A percentile compares a stretch with the other conserved stretches of the same genome.
These are phyloP conservation scores for Pseudoperonospora humuli DNA, from an alignment of 352 stramenopile genomes.

Conservation along the genomic window DNA sequence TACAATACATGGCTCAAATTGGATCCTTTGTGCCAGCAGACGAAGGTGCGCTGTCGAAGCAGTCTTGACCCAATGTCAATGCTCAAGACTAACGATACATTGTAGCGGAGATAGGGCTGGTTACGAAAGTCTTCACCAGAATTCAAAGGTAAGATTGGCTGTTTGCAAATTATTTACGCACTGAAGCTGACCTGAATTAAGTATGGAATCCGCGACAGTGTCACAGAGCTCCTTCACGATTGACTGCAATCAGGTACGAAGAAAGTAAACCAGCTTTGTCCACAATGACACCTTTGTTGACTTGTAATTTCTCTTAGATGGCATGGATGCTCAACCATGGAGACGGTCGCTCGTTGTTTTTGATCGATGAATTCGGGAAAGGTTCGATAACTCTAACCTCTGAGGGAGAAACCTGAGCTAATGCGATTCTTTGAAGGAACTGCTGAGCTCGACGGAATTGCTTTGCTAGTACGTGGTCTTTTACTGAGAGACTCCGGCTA, in stretches of 20 bases:
- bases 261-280: not conserved
- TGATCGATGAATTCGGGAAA: slow-evolving; percentile 87
- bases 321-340: slow-evolving; percentile 77
- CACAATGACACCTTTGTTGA: not conserved
- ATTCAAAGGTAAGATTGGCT: slow-evolving; percentile 56
- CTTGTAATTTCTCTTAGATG: slow-evolving; percentile 34
- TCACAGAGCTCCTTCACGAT: slow-evolving; percentile 86
- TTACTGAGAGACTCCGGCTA: not conserved
- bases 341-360: slow-evolving; percentile 48
- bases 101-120: slow-evolving; percentile 62
- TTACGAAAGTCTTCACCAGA: slow-evolving; percentile 70
- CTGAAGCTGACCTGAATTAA: slow-evolving; percentile 15
- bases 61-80: not conserved
- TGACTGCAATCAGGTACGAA: slow-evolving; percentile 71
- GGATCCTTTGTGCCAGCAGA: slow-evolving; percentile 72
- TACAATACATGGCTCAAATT: slow-evolving; percentile 84
- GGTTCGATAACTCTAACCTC: slow-evolving; percentile 23
- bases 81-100: slow-evolving; percentile 1
- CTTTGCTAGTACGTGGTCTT: slow-evolving; percentile 48
- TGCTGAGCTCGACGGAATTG: slow-evolving; percentile 60
- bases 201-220: slow-evolving; percentile 66
- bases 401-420: not conserved
- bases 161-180: not conserved
- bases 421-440: slow-evolving; percentile 35
- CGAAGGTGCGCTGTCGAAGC: slow-evolving; percentile 31